Conservation (phyloP, 139 green algal species). For the Yamagishiella unicocca region DNA sequence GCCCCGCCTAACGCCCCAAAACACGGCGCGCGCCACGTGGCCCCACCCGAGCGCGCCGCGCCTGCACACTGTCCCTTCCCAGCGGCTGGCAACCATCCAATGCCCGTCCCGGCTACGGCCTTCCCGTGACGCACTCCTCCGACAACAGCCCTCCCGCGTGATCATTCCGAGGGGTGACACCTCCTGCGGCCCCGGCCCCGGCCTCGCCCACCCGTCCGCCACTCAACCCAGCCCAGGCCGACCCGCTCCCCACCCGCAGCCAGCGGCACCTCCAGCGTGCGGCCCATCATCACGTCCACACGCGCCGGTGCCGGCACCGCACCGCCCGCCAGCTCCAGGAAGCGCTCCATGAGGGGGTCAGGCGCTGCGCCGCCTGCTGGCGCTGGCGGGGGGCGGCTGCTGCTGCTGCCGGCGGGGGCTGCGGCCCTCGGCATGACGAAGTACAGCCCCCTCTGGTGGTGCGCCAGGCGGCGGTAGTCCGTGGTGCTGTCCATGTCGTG, state of each 20-base stretch:
- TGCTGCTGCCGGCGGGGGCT: not conserved
- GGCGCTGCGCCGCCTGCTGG: not conserved
- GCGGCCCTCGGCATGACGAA: slow-evolving; percentile 65
- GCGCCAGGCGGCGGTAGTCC: slow-evolving; percentile 91
- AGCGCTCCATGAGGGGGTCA: slow-evolving; percentile 61
- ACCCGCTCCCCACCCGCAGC: slow-evolving; percentile 70
- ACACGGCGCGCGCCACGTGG: no score
- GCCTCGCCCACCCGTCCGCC: no score
- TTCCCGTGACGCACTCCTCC: no score
- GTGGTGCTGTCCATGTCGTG: slow-evolving; percentile 91
- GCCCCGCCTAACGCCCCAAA: no score
- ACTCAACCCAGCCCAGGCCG: no score
- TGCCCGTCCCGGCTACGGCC: no score
- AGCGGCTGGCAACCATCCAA: no score
- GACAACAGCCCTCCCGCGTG: no score
- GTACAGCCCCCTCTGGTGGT: slow-evolving; percentile 85
- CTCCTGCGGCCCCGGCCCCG: no score
- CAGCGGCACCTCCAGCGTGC: slow-evolving; percentile 76
- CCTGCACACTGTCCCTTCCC: no score
- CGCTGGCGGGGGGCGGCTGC: slow-evolving; percentile 45
- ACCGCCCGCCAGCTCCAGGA: slow-evolving; percentile 63
- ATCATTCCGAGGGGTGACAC: no score
- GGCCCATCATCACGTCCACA: slow-evolving; percentile 88
- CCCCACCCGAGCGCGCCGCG: no score
- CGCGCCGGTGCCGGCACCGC: not conserved